Conservation (phyloP, 2,329 filamentous ascomycete genomes). For the Ceratocystis harringtonii region DNA sequence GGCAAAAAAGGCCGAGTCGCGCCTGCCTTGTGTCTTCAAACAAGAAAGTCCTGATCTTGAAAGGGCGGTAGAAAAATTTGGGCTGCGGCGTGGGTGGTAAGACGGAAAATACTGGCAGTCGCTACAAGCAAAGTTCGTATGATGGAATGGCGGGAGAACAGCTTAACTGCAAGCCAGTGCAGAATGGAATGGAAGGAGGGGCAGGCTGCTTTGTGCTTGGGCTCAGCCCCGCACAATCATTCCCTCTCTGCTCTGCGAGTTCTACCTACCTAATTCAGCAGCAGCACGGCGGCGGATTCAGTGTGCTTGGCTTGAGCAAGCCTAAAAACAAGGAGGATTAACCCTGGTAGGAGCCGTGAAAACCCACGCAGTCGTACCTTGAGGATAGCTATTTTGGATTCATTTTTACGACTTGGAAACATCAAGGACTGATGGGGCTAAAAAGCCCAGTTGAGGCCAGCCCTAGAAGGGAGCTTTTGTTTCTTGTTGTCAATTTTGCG, state of each 20-base stretch:
- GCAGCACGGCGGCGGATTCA: not conserved
- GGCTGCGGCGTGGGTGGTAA: not conserved
- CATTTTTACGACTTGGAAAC: not conserved
- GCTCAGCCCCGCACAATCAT: conserved; percentile 1
- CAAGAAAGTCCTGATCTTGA: not conserved
- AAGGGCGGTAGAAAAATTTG: not conserved
- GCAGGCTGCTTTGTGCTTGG: not conserved
- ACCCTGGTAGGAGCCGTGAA: not conserved
- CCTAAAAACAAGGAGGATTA: not conserved
- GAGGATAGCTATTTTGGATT: not conserved
- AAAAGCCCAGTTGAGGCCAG: not conserved
- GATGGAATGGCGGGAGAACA: not conserved
- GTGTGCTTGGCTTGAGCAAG: not conserved
- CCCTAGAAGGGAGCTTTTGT: not conserved
- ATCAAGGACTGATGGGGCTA: not conserved
- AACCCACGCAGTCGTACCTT: too few relatives aligned
- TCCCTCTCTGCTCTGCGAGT: conserved; percentile 2
- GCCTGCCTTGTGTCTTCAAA: not conserved
- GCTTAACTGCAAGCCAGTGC: not conserved
- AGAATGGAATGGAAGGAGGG: not conserved
- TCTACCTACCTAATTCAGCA: not conserved
- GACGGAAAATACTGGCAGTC: not conserved
- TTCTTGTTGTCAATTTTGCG: not conserved
- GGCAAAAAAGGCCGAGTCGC: not conserved
- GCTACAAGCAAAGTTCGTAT: not conserved